Evolutionary conservation across 768 basidiomycete genomes (phyloP).

Genomic region (Pleurotus giganteus): DNA sequence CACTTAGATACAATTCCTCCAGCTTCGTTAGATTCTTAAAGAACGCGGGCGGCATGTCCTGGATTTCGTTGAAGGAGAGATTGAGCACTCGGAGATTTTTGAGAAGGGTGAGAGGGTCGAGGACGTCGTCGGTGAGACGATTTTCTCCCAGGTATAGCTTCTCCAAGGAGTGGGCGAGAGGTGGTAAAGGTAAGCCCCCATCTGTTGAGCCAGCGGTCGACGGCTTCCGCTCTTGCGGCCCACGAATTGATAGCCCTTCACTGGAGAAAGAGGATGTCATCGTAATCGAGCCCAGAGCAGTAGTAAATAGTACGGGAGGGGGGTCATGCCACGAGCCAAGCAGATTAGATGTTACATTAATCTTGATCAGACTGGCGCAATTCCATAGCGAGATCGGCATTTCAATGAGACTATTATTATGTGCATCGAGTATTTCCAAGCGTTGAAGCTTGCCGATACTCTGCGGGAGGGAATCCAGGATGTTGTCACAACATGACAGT

Average conservation of each 20-base stretch:
- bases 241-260: conserved; percentile 3
- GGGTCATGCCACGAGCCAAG: conserved; percentile 72
- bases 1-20: conserved; percentile 89
- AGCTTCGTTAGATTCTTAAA: conserved; percentile 68
- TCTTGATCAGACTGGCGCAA: conserved; percentile 63
- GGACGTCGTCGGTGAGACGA: conserved; percentile 72
- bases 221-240: conserved; percentile 37
- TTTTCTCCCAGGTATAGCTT: conserved; percentile 91
- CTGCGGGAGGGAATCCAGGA: conserved; percentile 70
- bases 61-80: conserved; percentile 92
- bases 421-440: conserved; percentile 77
- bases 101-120: conserved; percentile 73
- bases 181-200: conserved; percentile 39
- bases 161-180: conserved; percentile 69
- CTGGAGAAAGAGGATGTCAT: conserved; percentile 4
- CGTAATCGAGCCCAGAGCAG: background rate
- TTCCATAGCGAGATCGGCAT: conserved; percentile 82
- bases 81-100: conserved; percentile 82
- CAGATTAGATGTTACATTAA: conserved; percentile 91
- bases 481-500: conserved; percentile 91
- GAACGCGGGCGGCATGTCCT: conserved; percentile 79
- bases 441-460: conserved; percentile 75
- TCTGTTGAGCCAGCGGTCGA: conserved; percentile 29
- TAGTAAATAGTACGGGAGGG: conserved; percentile 28
- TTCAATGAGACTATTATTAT: conserved; percentile 84